Evolutionary conservation across 805 yeast genomes (phyloP), one percentile per base, ranked within the genome.

Genomic region (Candida tallmaniae): DNA sequence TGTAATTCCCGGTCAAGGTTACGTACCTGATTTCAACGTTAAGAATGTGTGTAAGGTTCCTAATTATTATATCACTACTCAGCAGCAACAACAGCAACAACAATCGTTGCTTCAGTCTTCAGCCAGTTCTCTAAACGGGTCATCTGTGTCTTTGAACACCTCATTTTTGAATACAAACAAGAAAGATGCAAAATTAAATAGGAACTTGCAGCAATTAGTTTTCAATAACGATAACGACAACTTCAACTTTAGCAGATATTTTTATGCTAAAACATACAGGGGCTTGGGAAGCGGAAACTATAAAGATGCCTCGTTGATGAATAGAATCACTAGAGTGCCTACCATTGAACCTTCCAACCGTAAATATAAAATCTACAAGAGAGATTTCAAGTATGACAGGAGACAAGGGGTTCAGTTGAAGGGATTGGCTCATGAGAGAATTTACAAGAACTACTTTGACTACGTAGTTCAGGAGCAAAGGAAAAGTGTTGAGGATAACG

Each of bases 211-310:
- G 34, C 68, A 52, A 43, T 50, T 64, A 23, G 56, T 56, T 4
- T 48, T 54, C 29, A 61, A 52, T 40, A 58, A 55, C 34, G 69
- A 65, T 35, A 57, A 50, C 39, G 70, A 65, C 32, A 51, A 54
- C 16, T 49, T 50, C 41, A 56, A 56, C 36, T 52, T 54, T 31
- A 50, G 61, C 25, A 65, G 61, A 41, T 66, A 66, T 44, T 65
- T 54, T 42, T 66, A 65, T 40, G 54, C 59, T 15, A 63, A 63
- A 40, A 53, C 58, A 22, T 64, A 63, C 36, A 51, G 71, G 29
- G 73, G 73, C 1, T 71, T 70, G 2, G 73, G 73, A 2, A 58
- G 65, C 28, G 72, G 73, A 3, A 66, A 65, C 38, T 66, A 62
- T 43, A 66, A 66, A 41, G 73, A 66, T 44, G 69, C 68, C 1